Percentiles rank a stretch among this genome's conserved stretches.
phyloP scores from a whole-genome alignment of 371 early-diverging fungal species.

The Sporodiniella umbellata region DNA sequence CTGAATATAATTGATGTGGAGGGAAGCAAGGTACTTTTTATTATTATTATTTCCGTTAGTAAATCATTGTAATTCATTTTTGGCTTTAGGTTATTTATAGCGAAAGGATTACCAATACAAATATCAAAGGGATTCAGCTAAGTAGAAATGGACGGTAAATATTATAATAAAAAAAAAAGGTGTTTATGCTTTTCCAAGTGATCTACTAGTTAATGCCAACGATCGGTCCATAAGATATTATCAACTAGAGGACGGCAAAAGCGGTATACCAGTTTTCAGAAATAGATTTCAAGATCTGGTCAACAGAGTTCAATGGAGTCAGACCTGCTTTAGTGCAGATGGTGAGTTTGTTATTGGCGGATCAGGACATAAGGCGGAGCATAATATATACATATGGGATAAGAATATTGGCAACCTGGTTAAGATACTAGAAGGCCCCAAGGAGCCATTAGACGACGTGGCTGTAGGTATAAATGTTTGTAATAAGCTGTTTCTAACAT shows the following conservation, averaged over 20 bases:
- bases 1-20: slow-evolving; percentile 58
- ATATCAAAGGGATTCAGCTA: slow-evolving; percentile 65
- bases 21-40: slow-evolving; percentile 43
- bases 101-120: slow-evolving; percentile 46
- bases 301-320: slow-evolving; percentile 83
- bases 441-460: slow-evolving; percentile 83
- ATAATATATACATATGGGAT: slow-evolving; percentile 95
- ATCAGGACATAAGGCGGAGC: slow-evolving; percentile 77
- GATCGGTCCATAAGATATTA: slow-evolving; percentile 74
- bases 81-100: slow-evolving; percentile 31
- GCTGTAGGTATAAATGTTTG: slow-evolving; percentile 44
- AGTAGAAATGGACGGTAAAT: slow-evolving; percentile 50
- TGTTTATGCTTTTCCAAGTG: slow-evolving; percentile 43
- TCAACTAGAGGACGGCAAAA: slow-evolving; percentile 39
- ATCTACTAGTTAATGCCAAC: slow-evolving; percentile 68
- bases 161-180: neutral
- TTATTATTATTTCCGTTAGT: neutral
- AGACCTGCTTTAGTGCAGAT: slow-evolving; percentile 77
- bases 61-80: too few species aligned
- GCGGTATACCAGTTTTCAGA: slow-evolving; percentile 46
- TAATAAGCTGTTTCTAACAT: neutral
- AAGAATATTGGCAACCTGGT: slow-evolving; percentile 74
- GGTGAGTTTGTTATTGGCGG: slow-evolving; percentile 87
- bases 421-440: slow-evolving; percentile 90
- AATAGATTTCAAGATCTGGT: slow-evolving; percentile 88